Evolutionary conservation across 495 filamentous ascomycete species (phyloP).

Genomic region (Chaetomidium leptoderma): DNA sequence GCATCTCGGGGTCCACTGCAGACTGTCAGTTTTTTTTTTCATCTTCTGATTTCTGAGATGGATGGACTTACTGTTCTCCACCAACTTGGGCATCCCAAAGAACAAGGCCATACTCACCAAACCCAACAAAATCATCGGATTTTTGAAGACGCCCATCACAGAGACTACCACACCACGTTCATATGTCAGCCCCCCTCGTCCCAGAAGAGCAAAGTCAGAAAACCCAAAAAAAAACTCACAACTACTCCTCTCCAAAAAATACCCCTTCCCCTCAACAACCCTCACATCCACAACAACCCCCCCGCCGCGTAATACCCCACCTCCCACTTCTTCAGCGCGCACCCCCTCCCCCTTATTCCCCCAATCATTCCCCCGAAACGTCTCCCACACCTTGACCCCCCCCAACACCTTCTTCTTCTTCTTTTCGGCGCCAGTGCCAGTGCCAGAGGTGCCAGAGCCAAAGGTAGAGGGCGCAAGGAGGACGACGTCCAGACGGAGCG

Average conservation of each 20-base stretch:
- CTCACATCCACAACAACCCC: constrained; percentile 53
- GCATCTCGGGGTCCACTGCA: constrained; percentile 90
- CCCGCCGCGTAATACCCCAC: constrained; percentile 17
- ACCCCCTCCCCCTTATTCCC: constrained; percentile 68
- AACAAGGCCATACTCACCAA: constrained; percentile 75
- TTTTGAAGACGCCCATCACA: constrained; percentile 70
- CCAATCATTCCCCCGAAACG: constrained; percentile 84
- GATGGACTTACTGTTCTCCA: constrained; percentile 81
- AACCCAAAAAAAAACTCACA: constrained; percentile 54
- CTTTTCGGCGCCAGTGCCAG: constrained; percentile 39
- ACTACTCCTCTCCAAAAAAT: constrained; percentile 64
- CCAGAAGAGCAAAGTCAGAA: neutral
- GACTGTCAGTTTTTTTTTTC: neutral
- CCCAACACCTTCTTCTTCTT: constrained; percentile 39
- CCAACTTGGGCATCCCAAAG: constrained; percentile 84
- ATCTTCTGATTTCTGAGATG: neutral
- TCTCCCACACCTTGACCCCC: constrained; percentile 68
- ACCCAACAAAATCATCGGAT: constrained; percentile 91
- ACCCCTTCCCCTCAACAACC: constrained; percentile 59
- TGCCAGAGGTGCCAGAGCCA: too few species aligned
- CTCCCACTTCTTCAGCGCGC: constrained; percentile 29
- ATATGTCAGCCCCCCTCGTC: neutral
- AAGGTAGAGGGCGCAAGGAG: too few species aligned
- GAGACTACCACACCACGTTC: constrained; percentile 33
- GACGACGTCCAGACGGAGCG: constrained; percentile 72